Percentiles rank a stretch among this genome's conserved stretches.
These are phyloP conservation scores for Dioscorea alata DNA, from an alignment of 106 monocot genomes.

Conservation along the genomic window DNA sequence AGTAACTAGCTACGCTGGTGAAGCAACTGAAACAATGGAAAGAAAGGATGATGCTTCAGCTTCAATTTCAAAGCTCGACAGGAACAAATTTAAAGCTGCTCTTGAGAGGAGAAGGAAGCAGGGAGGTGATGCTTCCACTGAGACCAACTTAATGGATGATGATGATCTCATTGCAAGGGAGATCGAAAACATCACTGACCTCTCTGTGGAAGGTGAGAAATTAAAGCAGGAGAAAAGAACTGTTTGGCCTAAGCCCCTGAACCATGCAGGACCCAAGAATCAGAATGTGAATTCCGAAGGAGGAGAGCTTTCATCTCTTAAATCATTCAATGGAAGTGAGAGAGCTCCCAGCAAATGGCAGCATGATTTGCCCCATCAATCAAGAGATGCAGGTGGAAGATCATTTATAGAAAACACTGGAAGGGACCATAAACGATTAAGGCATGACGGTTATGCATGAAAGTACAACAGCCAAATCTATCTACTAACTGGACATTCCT, in stretches of 20 bases:
- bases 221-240: conserved; percentile 22
- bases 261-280: neutral
- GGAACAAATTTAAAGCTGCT: conserved; percentile 67
- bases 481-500: too few relatives aligned
- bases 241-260: conserved; percentile 16
- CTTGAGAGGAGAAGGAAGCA: conserved; percentile 45
- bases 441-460: conserved; percentile 5
- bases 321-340: conserved; percentile 11
- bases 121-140: conserved; percentile 13
- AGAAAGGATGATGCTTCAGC: neutral
- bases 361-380: conserved; percentile 4
- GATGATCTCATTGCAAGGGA: conserved; percentile 68
- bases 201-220: conserved; percentile 34
- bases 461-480: neutral
- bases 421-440: conserved; percentile 11
- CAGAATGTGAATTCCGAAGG: conserved; percentile 28
- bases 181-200: conserved; percentile 55
- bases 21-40: neutral
- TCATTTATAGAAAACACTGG: conserved; percentile 7
- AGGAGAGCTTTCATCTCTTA: conserved; percentile 39
- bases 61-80: conserved; percentile 36
- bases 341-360: conserved; percentile 3
- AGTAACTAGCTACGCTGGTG: neutral
- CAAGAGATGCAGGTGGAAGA: neutral
- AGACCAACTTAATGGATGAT: conserved; percentile 39